These are phyloP conservation scores for Beauveria medogensis DNA, from an alignment of 2,329 filamentous ascomycete species.

Conservation along the genomic window DNA sequence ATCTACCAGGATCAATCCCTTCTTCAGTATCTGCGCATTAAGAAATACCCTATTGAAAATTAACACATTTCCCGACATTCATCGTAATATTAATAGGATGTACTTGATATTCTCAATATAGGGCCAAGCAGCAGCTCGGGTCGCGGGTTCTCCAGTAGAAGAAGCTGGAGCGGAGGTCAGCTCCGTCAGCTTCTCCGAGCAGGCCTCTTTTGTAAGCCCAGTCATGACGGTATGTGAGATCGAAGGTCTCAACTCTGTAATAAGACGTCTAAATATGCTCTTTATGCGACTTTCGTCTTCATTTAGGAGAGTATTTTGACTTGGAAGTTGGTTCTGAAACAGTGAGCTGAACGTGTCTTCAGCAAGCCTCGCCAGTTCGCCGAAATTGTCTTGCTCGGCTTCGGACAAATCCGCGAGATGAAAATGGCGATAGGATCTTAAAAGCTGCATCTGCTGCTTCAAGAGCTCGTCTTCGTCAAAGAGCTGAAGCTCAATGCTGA, in stretches of 20 bases:
- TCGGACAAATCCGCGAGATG: not conserved
- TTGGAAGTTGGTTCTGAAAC: conserved; percentile 21
- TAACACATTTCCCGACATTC: not conserved
- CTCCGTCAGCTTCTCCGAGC: conserved; percentile 24
- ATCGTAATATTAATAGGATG: not conserved
- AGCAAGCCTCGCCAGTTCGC: conserved; percentile 23
- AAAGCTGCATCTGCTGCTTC: conserved; percentile 26
- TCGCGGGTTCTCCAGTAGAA: conserved; percentile 15
- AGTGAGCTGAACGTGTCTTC: conserved; percentile 29
- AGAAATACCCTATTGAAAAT: conserved; percentile 30
- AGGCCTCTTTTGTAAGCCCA: conserved; percentile 18
- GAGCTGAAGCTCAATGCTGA: conserved; percentile 26
- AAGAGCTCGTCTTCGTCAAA: conserved; percentile 25
- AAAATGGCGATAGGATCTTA: conserved; percentile 29
- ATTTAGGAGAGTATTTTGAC: conserved; percentile 17
- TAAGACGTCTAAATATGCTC: not conserved
- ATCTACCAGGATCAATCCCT: conserved; percentile 39
- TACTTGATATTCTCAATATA: conserved; percentile 37
- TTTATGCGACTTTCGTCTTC: conserved; percentile 8
- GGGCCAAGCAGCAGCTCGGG: conserved; percentile 29
- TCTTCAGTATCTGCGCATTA: conserved; percentile 38
- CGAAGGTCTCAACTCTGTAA: not conserved
- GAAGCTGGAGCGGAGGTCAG: conserved; percentile 25
- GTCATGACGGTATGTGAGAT: conserved; percentile 15
- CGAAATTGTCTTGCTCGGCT: not conserved